phyloP scores from a whole-genome alignment of 202 grass and related monocot species.

The Eragrostis tef region DNA sequence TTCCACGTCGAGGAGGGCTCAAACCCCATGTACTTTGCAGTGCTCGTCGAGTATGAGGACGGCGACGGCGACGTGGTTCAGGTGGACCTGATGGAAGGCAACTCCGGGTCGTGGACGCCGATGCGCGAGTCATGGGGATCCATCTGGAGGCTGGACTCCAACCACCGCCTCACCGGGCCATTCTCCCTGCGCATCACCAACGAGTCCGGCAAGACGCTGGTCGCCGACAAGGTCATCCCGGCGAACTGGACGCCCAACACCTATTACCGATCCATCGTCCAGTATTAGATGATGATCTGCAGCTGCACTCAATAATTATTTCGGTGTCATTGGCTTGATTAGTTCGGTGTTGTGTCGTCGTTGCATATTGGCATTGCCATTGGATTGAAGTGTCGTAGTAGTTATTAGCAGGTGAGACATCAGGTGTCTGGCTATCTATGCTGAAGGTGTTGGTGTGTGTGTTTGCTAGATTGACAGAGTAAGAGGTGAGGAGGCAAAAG shows the following conservation, averaged over 20 bases:
- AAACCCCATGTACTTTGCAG: constrained; percentile 67
- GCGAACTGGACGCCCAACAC: constrained; percentile 65
- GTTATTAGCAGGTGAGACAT: constrained; percentile 40
- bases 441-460: constrained; percentile 10
- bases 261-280: constrained; percentile 61
- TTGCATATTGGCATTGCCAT: constrained; percentile 3
- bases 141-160: constrained; percentile 58
- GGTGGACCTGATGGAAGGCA: constrained; percentile 70
- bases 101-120: constrained; percentile 53
- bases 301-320: not conserved
- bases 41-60: constrained; percentile 71
- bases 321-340: constrained; percentile 33
- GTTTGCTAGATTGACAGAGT: constrained; percentile 28
- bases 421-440: constrained; percentile 37
- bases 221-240: constrained; percentile 71
- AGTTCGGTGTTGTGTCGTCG: constrained; percentile 22
- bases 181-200: constrained; percentile 69
- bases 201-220: constrained; percentile 60
- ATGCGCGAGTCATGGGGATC: constrained; percentile 80
- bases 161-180: constrained; percentile 45
- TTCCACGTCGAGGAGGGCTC: constrained; percentile 79
- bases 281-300: constrained; percentile 39
- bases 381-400: not conserved
- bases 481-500: constrained; percentile 46
- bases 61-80: constrained; percentile 64